Conservation (phyloP, 306 rosid genomes). For the Echinosophora koreensis region DNA sequence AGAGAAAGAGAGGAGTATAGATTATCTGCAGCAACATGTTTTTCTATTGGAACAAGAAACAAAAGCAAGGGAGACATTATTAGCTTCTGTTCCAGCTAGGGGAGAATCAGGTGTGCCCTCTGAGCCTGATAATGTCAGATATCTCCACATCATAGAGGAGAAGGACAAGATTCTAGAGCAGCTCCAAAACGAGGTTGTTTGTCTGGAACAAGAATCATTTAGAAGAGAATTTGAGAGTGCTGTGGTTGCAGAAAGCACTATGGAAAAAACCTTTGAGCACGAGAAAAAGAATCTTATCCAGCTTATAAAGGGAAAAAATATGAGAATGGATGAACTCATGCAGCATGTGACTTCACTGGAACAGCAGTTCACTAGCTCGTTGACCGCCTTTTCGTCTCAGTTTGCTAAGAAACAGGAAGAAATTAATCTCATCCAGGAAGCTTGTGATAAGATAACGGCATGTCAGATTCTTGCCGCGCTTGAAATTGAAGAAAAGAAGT, state of each 20-base stretch:
- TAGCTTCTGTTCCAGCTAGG: constrained; percentile 37
- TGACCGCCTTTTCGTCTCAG: constrained; percentile 59
- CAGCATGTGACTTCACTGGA: constrained; percentile 60
- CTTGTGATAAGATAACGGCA: constrained; percentile 65
- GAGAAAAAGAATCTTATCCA: constrained; percentile 51
- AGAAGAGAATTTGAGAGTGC: constrained; percentile 65
- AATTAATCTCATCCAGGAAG: constrained; percentile 60
- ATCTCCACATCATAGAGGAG: constrained; percentile 50
- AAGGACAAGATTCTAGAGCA: constrained; percentile 65
- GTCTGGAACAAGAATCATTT: constrained; percentile 62
- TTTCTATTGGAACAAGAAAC: constrained; percentile 57
- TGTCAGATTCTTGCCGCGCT: constrained; percentile 64
- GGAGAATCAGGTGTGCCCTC: constrained; percentile 34
- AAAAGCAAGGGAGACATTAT: constrained; percentile 44
- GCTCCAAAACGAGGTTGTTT: constrained; percentile 61
- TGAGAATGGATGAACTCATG: constrained; percentile 55
- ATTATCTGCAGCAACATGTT: constrained; percentile 55
- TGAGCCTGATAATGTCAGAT: constrained; percentile 36
- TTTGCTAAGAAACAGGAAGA: constrained; percentile 67
- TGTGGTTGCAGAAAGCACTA: constrained; percentile 54
- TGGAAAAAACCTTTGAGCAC: constrained; percentile 51
- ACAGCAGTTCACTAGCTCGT: constrained; percentile 57
- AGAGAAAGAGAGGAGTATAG: constrained; percentile 56
- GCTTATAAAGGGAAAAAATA: not conserved
- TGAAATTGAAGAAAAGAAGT: constrained; percentile 77